Evolutionary conservation across 2,329 filamentous ascomycete species (phyloP).

Genomic region (Sarocladiaceae sp.): DNA sequence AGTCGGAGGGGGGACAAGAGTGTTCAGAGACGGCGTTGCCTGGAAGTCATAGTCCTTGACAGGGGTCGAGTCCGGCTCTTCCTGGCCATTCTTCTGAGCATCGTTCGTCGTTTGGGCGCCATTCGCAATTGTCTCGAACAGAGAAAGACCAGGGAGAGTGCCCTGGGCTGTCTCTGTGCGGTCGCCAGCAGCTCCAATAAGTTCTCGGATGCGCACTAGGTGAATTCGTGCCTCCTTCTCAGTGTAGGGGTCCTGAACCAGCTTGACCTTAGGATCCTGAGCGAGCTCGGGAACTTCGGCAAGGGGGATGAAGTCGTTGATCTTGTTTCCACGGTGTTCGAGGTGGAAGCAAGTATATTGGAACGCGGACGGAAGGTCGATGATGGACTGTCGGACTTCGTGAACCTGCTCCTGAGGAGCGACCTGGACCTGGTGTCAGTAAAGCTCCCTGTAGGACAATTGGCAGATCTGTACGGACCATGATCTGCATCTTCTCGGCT

Average conservation of each 20-base stretch:
- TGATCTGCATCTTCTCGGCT: conserved; percentile 73
- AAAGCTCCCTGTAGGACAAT: neutral
- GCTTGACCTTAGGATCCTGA: conserved; percentile 67
- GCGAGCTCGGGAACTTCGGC: conserved; percentile 79
- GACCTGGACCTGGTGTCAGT: conserved; percentile 46
- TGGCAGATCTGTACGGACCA: conserved; percentile 48
- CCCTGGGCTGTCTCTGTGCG: conserved; percentile 83
- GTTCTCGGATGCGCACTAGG: conserved; percentile 80
- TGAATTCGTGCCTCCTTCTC: conserved; percentile 98
- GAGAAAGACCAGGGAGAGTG: conserved; percentile 73
- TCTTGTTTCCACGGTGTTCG: conserved; percentile 77
- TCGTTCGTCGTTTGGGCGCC: conserved; percentile 20
- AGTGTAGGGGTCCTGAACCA: conserved; percentile 94
- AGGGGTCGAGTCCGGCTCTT: conserved; percentile 18
- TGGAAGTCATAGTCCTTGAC: conserved; percentile 73
- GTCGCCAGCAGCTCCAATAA: conserved; percentile 87
- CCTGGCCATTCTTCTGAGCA: conserved; percentile 26
- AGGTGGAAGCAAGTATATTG: conserved; percentile 99
- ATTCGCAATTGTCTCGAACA: conserved; percentile 71
- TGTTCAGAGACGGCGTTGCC: conserved; percentile 59
- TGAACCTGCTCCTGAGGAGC: conserved; percentile 94
- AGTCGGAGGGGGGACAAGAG: conserved; percentile 62
- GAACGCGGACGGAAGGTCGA: conserved; percentile 87
- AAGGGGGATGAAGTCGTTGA: conserved; percentile 93
- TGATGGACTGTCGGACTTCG: conserved; percentile 92